Base-by-base conservation (phyloP, 805 yeast species). In the Yamadazyma philogaea region DNA sequence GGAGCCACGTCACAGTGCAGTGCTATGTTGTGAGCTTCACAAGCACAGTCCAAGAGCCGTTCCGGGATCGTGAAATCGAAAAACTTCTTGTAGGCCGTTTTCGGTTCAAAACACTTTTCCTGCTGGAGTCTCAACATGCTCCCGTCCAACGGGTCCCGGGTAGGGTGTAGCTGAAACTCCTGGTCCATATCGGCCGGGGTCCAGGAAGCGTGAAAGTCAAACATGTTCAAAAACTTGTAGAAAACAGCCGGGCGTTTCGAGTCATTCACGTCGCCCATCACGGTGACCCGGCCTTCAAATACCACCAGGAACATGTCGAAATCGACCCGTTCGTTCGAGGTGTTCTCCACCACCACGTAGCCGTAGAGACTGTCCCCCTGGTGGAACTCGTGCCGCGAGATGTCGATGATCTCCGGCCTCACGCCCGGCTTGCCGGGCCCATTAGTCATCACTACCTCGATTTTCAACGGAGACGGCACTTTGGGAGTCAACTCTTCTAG, bases 131-230 rank as follows among this genome's bases (percentile, higher is more conserved):
- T 53, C 19, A 60, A 45, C 16, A 46, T 42, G 16, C 67, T 56
- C 17, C 62, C 60, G 48, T 69, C 75, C 3, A 51, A 43, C 1
- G 68, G 66, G 43, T 69, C 74, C 7, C 47, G 37, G 50, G 27
- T 39, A 51, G 3, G 68, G 6, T 31, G 34, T n/a, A 36, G 4
- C 20, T 14, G 22, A 12, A 36, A 20, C 18, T 26, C 32, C 7
- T 39, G 12, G 14, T 34, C 37, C 20, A 65, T 45, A 37, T 46
- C 49, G 0, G 61, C 66, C 45, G 60, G 64, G 42, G 65, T 64
- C 71, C 72, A 69, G n/a, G 68, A 63, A 0, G 73, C 74, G 35
- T 59, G 57, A 49, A 61, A 68, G 44, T 69, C 74, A 48, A 63
- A 66, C 73, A 69, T 67, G 40, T 64, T 64, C 38, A 69, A 51